Conservation (phyloP, 1,139 yeast species). For the Taphrina betulina region DNA sequence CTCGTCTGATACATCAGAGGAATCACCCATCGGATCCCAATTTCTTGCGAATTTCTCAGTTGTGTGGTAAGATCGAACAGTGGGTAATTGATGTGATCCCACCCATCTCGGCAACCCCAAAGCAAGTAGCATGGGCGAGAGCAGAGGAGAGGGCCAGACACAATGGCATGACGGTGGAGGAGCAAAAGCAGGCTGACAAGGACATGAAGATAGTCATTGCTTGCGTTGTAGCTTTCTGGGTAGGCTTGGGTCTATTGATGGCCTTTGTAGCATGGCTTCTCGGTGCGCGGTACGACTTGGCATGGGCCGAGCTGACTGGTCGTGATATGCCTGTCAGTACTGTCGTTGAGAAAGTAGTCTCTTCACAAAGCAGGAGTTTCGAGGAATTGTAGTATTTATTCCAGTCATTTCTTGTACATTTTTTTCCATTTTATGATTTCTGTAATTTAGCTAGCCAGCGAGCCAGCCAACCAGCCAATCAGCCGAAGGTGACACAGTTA, state of each 20-base stretch:
- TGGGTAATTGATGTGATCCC: conserved; percentile 39
- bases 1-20: conserved; percentile 73
- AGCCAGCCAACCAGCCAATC: no score
- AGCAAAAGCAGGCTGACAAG: conserved; percentile 17
- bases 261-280: conserved; percentile 38
- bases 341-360: no score
- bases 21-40: conserved; percentile 81
- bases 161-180: conserved; percentile 13
- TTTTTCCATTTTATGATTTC: no score
- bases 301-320: conserved; percentile 22
- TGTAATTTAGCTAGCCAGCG: no score
- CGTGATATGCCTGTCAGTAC: not conserved
- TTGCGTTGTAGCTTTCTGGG: conserved; percentile 41
- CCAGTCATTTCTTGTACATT: no score
- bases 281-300: conserved; percentile 41
- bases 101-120: conserved; percentile 21
- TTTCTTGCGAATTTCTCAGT: conserved; percentile 76
- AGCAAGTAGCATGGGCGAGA: conserved; percentile 32
- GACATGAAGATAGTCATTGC: conserved; percentile 37
- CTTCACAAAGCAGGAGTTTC: no score
- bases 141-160: conserved; percentile 25
- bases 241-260: conserved; percentile 37
- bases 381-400: no score
- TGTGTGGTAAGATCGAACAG: conserved; percentile 73
- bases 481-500: no score